A percentile compares a stretch with the other conserved stretches of the same genome.
phyloP scores from a whole-genome alignment of 2,329 filamentous ascomycete genomes.

The Myriosclerotinia scirpicola region DNA sequence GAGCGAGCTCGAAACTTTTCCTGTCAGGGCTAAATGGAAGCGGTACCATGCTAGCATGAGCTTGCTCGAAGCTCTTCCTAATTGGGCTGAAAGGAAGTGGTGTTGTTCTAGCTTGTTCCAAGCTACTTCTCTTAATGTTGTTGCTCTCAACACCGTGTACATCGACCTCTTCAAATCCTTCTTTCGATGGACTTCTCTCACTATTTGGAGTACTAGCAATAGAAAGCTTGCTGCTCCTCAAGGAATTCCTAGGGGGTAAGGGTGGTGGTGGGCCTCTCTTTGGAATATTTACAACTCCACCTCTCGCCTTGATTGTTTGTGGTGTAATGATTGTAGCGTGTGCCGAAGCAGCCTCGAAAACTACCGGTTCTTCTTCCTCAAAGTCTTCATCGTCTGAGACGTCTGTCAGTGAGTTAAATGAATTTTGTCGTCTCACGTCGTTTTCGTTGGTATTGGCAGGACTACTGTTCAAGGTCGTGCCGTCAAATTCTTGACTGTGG shows the following conservation, averaged over 20 bases:
- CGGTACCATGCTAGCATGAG: slow-evolving; percentile 9
- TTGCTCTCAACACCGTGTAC: slow-evolving; percentile 30
- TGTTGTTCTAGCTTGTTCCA: slow-evolving; percentile 3
- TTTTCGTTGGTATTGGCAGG: slow-evolving; percentile 33
- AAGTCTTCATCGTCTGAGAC: slow-evolving; percentile 49
- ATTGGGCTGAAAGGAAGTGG: slow-evolving; percentile 4
- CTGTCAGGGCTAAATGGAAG: slow-evolving; percentile 9
- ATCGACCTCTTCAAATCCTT: slow-evolving; percentile 41
- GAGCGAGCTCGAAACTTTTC: slow-evolving; percentile 15
- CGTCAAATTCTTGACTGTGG: slow-evolving; percentile 37
- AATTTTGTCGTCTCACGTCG: slow-evolving; percentile 40
- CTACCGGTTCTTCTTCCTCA: slow-evolving; percentile 59
- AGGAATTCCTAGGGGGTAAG: slow-evolving; percentile 73
- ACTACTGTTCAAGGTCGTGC: slow-evolving; percentile 41
- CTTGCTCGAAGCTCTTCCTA: slow-evolving; percentile 15
- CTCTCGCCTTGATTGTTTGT: slow-evolving; percentile 54
- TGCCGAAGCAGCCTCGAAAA: slow-evolving; percentile 65
- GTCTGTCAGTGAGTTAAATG: slow-evolving; percentile 46
- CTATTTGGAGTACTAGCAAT: slow-evolving; percentile 35
- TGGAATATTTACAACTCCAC: slow-evolving; percentile 80
- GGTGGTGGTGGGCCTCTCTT: slow-evolving; percentile 73
- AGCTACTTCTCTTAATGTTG: slow-evolving; percentile 13
- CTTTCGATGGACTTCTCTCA: slow-evolving; percentile 34
- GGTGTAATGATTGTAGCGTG: slow-evolving; percentile 60
- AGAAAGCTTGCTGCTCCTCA: slow-evolving; percentile 40